Percentiles rank a stretch among this genome's conserved stretches.
These are phyloP conservation scores for Oryza brachyantha DNA, from an alignment of 176 grass and related monocot genomes.

Conservation along the genomic window DNA sequence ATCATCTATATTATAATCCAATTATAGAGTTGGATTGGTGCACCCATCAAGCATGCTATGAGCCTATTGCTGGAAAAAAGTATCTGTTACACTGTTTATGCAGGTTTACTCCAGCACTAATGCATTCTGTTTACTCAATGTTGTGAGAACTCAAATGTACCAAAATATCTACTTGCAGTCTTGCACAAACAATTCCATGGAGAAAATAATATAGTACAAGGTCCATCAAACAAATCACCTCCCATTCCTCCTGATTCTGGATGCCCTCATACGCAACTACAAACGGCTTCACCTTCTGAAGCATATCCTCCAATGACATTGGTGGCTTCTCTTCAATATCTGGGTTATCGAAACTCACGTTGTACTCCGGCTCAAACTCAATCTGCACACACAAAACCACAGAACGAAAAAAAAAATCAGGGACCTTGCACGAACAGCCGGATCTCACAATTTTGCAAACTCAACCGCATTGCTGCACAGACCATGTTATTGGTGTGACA, in stretches of 20 bases:
- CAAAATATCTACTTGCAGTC: not conserved
- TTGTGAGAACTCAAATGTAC: not conserved
- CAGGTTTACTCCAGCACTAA: not conserved
- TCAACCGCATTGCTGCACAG: not conserved
- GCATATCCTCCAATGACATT: slow-evolving; percentile 66
- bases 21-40: not conserved
- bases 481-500: slow-evolving; percentile 71
- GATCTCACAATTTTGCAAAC: not conserved
- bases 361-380: slow-evolving; percentile 79
- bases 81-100: not conserved
- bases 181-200: not conserved
- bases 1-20: not conserved
- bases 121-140: not conserved
- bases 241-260: slow-evolving; percentile 82
- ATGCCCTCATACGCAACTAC: slow-evolving; percentile 80
- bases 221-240: slow-evolving; percentile 49
- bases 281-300: slow-evolving; percentile 82
- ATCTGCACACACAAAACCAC: slow-evolving; percentile 52
- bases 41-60: not conserved
- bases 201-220: not conserved
- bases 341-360: slow-evolving; percentile 66
- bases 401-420: slow-evolving; percentile 22
- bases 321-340: slow-evolving; percentile 85
- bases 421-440: not conserved
- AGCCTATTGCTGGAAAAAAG: not conserved